Evolutionary conservation across 176 grass and related monocot genomes (phyloP).

Genomic region (Coix lacrymajobi): DNA sequence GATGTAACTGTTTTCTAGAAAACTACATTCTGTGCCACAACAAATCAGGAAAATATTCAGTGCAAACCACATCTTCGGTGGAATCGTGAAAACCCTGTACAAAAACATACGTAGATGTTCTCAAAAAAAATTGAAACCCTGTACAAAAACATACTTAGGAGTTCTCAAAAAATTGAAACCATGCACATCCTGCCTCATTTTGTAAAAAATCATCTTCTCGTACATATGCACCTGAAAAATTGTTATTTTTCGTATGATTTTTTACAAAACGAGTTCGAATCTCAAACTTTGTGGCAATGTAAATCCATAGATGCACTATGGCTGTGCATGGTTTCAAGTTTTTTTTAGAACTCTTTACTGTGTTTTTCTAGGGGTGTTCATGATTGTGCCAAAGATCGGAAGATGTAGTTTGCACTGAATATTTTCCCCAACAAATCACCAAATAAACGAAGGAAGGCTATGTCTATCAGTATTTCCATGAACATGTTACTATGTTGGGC

Average conservation of each 20-base stretch:
- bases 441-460: not conserved
- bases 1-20: not conserved
- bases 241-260: not conserved
- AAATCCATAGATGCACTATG: not conserved
- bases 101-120: not conserved
- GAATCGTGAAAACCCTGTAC: not conserved
- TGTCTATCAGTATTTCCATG: not conserved
- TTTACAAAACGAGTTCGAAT: not conserved
- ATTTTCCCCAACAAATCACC: not conserved
- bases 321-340: not conserved
- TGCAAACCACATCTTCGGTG: not conserved
- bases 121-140: not conserved
- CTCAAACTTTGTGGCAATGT: not conserved
- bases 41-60: not conserved
- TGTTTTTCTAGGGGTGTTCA: not conserved
- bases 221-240: not conserved
- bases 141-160: no score
- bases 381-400: not conserved
- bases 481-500: not conserved
- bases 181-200: no score
- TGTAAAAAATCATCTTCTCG: not conserved
- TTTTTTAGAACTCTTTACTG: not conserved
- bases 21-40: not conserved
- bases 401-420: not conserved
- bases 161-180: no score